Evolutionary conservation across 192 early-diverging fungal species (phyloP).

Genomic region (Coemansia sp.): DNA sequence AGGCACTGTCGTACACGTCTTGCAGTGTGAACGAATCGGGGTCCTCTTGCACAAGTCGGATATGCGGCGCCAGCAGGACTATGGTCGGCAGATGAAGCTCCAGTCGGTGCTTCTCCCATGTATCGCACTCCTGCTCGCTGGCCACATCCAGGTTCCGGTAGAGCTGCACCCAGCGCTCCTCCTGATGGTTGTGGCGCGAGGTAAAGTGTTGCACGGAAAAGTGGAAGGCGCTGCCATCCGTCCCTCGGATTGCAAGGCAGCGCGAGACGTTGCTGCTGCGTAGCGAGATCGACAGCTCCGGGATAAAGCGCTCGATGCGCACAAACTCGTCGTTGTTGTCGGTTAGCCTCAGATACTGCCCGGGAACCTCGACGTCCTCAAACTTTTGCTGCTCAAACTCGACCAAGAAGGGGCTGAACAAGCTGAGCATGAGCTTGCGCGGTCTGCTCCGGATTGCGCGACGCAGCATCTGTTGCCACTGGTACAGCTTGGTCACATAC

Average conservation of each 20-base stretch:
- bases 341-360: conserved; percentile 87
- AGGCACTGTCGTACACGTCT: conserved; percentile 92
- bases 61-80: conserved; percentile 87
- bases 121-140: conserved; percentile 65
- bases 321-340: conserved; percentile 89
- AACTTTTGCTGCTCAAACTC: conserved; percentile 99
- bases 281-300: conserved; percentile 84
- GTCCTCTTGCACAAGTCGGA: conserved; percentile 92
- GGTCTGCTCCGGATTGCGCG: conserved; percentile 80
- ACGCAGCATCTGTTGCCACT: conserved; percentile 94
- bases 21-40: conserved; percentile 85
- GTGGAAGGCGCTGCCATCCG: conserved; percentile 84
- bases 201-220: conserved; percentile 97
- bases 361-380: conserved; percentile 98
- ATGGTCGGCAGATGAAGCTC: conserved; percentile 87
- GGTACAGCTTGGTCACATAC: conserved; percentile 82
- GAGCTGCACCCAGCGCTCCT: conserved; percentile 94
- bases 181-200: conserved; percentile 81
- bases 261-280: conserved; percentile 73
- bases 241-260: conserved; percentile 82
- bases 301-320: conserved; percentile 91
- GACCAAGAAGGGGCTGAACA: conserved; percentile 87
- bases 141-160: conserved; percentile 90
- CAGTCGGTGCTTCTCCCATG: conserved; percentile 78
- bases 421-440: conserved; percentile 78